These are phyloP conservation scores for Trichothecium sympodiale DNA, from an alignment of 2,329 filamentous ascomycete species.

Conservation along the genomic window DNA sequence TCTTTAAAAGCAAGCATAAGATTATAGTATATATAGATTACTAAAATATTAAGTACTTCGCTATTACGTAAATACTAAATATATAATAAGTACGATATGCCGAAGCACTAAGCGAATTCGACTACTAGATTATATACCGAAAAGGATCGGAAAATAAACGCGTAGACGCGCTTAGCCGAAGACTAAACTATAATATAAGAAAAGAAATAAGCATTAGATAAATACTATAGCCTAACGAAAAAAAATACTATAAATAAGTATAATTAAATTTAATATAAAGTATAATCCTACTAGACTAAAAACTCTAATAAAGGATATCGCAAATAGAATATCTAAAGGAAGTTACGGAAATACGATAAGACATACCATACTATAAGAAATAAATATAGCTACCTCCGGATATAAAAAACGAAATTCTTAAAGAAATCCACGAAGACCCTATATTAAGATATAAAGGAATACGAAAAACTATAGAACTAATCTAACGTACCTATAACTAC, in stretches of 20 bases:
- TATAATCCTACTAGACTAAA: no score
- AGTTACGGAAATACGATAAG: slow-evolving; percentile 6
- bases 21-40: slow-evolving; percentile 9
- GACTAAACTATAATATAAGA: no score
- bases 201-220: no score
- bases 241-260: no score
- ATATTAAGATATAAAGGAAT: slow-evolving; percentile 1
- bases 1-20: no score
- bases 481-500: slow-evolving; percentile 3
- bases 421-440: slow-evolving; percentile 2
- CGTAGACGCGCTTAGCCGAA: slow-evolving; percentile 4
- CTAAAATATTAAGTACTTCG: slow-evolving; percentile 12
- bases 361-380: slow-evolving; percentile 5
- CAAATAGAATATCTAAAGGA: slow-evolving; percentile 5
- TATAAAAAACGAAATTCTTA: slow-evolving; percentile 4
- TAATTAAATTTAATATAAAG: no score
- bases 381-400: slow-evolving; percentile 3
- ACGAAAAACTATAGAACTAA: slow-evolving; percentile 1
- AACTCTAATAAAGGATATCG: no score
- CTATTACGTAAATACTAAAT: slow-evolving; percentile 9
- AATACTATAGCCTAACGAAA: no score
- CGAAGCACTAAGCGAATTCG: slow-evolving; percentile 8
- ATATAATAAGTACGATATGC: slow-evolving; percentile 7
- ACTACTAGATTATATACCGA: slow-evolving; percentile 9
- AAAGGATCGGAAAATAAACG: slow-evolving; percentile 6